A percentile compares a stretch with the other conserved stretches of the same genome.
Conservation (phyloP, 208 protist genomes). For the Leishmania guyanensis region DNA sequence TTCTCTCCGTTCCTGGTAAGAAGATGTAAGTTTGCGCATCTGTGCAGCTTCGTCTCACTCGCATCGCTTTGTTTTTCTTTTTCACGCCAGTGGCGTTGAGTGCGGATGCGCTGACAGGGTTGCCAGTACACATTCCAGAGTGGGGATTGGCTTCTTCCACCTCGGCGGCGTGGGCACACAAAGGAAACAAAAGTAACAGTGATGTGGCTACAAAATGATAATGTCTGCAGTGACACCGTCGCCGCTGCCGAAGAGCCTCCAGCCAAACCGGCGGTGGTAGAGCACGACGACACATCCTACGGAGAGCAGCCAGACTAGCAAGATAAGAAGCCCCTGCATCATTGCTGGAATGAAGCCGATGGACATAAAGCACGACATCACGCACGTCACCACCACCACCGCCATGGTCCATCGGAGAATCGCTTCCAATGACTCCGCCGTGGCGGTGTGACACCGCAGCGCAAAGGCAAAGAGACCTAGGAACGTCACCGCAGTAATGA, state of each 20-base stretch:
- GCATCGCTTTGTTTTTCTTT: not conserved
- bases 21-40: not conserved
- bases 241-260: conserved; percentile 26
- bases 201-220: conserved; percentile 18
- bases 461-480: conserved; percentile 19
- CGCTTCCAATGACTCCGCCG: conserved; percentile 26
- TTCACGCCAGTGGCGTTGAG: not conserved
- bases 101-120: not conserved
- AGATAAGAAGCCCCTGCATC: conserved; percentile 10
- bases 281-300: conserved; percentile 6
- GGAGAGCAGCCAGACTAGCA: conserved; percentile 20
- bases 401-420: conserved; percentile 17
- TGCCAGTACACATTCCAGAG: too few species aligned
- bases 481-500: conserved; percentile 7
- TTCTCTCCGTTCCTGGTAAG: not conserved
- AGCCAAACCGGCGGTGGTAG: conserved; percentile 29
- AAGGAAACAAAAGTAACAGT: not conserved
- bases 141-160: not conserved
- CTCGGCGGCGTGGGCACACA: not conserved
- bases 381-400: conserved; percentile 12
- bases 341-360: conserved; percentile 12
- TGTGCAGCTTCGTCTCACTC: not conserved
- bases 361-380: conserved; percentile 12
- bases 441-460: conserved; percentile 6
- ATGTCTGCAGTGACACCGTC: conserved; percentile 28